Percentiles rank a stretch among this genome's conserved stretches.
Evolutionary conservation across 495 filamentous ascomycete genomes (phyloP).

Genomic region (Neurospora africana): DNA sequence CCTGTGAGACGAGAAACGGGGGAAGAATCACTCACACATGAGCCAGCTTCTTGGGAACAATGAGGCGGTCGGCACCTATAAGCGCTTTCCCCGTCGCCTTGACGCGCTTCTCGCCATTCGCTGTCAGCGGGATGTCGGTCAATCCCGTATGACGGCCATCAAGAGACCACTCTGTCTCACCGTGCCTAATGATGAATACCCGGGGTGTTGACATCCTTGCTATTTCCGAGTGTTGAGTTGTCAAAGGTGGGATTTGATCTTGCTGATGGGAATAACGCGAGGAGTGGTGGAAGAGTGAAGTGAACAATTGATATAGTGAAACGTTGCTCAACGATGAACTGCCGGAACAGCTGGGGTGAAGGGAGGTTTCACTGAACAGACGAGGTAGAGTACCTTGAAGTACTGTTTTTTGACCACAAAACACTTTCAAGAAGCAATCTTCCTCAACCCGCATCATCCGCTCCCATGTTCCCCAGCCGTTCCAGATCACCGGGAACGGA

Average conservation of each 20-base stretch:
- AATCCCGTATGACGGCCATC: slow-evolving; percentile 83
- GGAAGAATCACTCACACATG: slow-evolving; percentile 50
- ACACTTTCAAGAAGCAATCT: background rate
- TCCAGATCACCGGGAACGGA: background rate
- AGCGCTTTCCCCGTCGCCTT: slow-evolving; percentile 71
- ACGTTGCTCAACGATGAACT: background rate
- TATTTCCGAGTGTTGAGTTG: background rate
- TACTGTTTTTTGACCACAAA: background rate
- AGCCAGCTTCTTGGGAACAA: slow-evolving; percentile 70
- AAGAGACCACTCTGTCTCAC: slow-evolving; percentile 95
- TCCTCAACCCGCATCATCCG: background rate
- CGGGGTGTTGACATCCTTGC: slow-evolving; percentile 50
- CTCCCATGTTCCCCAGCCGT: background rate
- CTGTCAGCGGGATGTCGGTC: slow-evolving; percentile 77
- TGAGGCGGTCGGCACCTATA: slow-evolving; percentile 73
- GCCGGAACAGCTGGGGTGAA: background rate
- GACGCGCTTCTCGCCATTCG: slow-evolving; percentile 77
- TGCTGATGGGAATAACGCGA: background rate
- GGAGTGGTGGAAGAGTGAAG: background rate
- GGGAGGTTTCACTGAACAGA: background rate
- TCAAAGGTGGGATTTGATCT: background rate
- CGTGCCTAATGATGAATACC: slow-evolving; percentile 86
- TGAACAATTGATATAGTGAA: background rate
- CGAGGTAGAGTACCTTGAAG: background rate
- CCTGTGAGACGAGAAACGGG: background rate